These are phyloP conservation scores for Dioscorea dumetorum DNA, from an alignment of 106 monocot genomes.

Conservation along the genomic window DNA sequence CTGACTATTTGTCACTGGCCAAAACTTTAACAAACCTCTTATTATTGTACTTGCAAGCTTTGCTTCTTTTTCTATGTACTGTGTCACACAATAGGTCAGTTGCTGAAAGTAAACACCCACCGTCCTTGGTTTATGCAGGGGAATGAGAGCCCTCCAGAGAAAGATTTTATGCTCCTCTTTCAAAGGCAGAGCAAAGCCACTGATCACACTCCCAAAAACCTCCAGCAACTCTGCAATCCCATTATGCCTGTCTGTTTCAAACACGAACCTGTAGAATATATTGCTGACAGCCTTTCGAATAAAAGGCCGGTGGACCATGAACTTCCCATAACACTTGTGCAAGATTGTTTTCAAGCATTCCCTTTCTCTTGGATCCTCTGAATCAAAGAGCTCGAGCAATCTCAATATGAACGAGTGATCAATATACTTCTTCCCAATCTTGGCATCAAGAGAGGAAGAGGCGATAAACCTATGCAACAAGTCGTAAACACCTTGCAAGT, in stretches of 20 bases:
- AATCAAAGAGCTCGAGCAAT: constrained; percentile 81
- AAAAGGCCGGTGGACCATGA: constrained; percentile 90
- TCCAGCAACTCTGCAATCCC: constrained; percentile 81
- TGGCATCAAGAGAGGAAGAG: constrained; percentile 59
- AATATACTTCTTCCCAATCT: constrained; percentile 70
- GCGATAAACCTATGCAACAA: constrained; percentile 64
- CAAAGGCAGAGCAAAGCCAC: constrained; percentile 78
- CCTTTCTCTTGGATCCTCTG: constrained; percentile 87
- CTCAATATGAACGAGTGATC: constrained; percentile 70
- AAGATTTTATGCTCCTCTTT: constrained; percentile 97
- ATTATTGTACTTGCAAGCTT: constrained; percentile 63
- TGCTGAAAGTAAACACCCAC: constrained; percentile 78
- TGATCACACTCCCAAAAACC: constrained; percentile 87
- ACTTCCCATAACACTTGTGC: constrained; percentile 81
- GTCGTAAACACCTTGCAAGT: constrained; percentile 78
- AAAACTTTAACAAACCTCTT: constrained; percentile 70
- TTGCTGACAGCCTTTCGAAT: constrained; percentile 72
- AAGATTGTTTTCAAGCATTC: constrained; percentile 78
- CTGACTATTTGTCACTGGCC: constrained; percentile 84
- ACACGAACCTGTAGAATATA: constrained; percentile 78
- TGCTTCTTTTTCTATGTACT: constrained; percentile 85
- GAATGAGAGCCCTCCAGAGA: constrained; percentile 64
- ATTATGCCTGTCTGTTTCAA: constrained; percentile 78
- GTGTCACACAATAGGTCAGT: constrained; percentile 73
- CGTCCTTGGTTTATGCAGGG: constrained; percentile 71